Percentiles rank a stretch among this genome's conserved stretches.
Evolutionary conservation across 2,329 filamentous ascomycete species (phyloP).

Genomic region (Fusarium torulosum): DNA sequence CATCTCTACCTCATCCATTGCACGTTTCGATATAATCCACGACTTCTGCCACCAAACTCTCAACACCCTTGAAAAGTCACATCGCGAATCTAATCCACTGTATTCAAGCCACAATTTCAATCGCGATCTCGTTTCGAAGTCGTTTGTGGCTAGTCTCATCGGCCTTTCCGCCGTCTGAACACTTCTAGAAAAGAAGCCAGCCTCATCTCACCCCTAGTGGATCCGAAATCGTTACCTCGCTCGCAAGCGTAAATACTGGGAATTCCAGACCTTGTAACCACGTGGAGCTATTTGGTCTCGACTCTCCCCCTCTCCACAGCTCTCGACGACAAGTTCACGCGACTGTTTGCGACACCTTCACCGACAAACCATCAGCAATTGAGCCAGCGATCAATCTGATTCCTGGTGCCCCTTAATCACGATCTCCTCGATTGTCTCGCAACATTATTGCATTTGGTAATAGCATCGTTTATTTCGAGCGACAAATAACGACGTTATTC

Average conservation of each 20-base stretch:
- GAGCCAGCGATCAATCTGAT: constrained; percentile 2
- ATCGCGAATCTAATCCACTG: constrained; percentile 5
- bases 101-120: constrained; percentile 25
- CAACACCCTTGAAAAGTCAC: constrained; percentile 10
- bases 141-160: constrained; percentile 34
- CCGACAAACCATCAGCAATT: constrained; percentile 18
- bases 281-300: constrained; percentile 46
- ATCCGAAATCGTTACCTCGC: constrained; percentile 32
- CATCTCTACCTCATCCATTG: constrained; percentile 21
- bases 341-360: constrained; percentile 17
- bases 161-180: constrained; percentile 39
- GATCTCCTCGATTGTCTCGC: constrained; percentile 17
- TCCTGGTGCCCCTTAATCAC: background rate
- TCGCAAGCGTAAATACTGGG: constrained; percentile 34
- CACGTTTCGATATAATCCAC: constrained; percentile 6
- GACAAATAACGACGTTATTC: constrained; percentile 28
- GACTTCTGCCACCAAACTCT: constrained; percentile 25
- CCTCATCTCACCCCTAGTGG: constrained; percentile 38
- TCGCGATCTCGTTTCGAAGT: constrained; percentile 22
- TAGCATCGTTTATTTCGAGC: constrained; percentile 10
- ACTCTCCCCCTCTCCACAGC: constrained; percentile 26
- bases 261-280: constrained; percentile 41
- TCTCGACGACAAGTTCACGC: constrained; percentile 23
- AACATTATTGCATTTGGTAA: constrained; percentile 22
- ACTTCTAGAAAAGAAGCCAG: constrained; percentile 37